phyloP scores from a whole-genome alignment of 306 rosid species.

The Adenanthera pavonina region DNA sequence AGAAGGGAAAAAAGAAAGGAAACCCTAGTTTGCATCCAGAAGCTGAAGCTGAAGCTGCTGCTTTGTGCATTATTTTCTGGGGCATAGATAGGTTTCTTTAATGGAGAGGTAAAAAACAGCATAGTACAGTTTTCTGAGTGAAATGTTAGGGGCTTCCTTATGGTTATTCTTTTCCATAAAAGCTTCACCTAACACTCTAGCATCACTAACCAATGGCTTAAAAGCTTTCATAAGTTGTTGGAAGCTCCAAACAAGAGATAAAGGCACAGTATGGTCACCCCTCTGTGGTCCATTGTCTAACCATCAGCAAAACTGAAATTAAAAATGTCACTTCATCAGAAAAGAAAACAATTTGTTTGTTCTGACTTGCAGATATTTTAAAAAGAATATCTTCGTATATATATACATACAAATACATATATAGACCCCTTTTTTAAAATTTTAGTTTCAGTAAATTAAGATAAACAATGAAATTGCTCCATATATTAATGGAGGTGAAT shows the following conservation, averaged over 20 bases:
- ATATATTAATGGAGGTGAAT: not conserved
- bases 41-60: conserved; percentile 2
- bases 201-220: conserved; percentile 51
- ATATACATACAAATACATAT: not conserved
- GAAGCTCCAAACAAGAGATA: conserved; percentile 45
- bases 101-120: conserved; percentile 34
- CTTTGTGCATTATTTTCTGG: conserved; percentile 25
- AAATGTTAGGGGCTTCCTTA: conserved; percentile 25
- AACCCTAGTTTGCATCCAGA: conserved; percentile 51
- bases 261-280: conserved; percentile 48
- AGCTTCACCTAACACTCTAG: conserved; percentile 54
- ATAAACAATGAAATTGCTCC: no score
- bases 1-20: conserved; percentile 41
- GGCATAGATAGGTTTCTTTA: conserved; percentile 23
- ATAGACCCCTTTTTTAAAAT: no score
- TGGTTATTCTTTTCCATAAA: conserved; percentile 57
- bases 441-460: no score
- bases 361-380: conserved; percentile 41
- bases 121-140: conserved; percentile 15
- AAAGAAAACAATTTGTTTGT: conserved; percentile 26
- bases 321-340: conserved; percentile 38
- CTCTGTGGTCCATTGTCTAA: conserved; percentile 61
- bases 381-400: conserved; percentile 20
- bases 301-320: conserved; percentile 46
- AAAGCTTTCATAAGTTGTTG: conserved; percentile 53